Evolutionary conservation across 257 asterid species (phyloP), one percentile per base, ranked within the genome.

Genomic region (Rubia yunnanensis): DNA sequence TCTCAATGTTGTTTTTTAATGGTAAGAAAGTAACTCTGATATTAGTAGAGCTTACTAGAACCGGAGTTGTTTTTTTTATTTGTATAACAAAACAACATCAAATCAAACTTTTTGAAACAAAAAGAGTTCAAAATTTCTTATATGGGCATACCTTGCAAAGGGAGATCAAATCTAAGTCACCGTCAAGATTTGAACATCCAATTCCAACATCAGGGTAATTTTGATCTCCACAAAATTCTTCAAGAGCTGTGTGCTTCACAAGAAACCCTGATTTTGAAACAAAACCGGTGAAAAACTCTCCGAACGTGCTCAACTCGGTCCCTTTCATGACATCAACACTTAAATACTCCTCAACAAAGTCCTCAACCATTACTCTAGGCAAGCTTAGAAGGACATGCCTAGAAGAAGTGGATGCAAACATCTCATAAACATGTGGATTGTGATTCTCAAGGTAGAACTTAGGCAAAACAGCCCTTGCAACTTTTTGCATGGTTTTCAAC

Each of bases 81-180:
- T 4, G 36, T 32, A 32, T 32, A 32, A 32, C 36, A 32, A 32
- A 32, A 32, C 36, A 32, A 32, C 36, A 32, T 1, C 36, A 32
- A 32, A 32, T n/a, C n/a, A n/a, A n/a, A n/a, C n/a, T n/a, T n/a
- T n/a, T n/a, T n/a, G n/a, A n/a, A n/a, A n/a, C n/a, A n/a, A n/a
- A n/a, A n/a, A n/a, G n/a, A n/a, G n/a, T n/a, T n/a, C n/a, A n/a
- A n/a, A n/a, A n/a, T n/a, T n/a, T n/a, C n/a, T n/a, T n/a, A n/a
- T n/a, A n/a, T n/a, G n/a, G n/a, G n/a, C n/a, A 4, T 83, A 92
- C 98, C 98, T 89, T 89, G 85, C 96, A 92, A 3, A 73, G 82
- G 7, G 96, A 87, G 75, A 92, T 65, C 0, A 87, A 76, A 17
- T 81, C 56, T 14, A 81, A 85, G 55, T 87, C 96, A 62, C 76